Evolutionary conservation across 2,329 filamentous ascomycete species (phyloP).

Genomic region (Calonectria pseudoturangicola): DNA sequence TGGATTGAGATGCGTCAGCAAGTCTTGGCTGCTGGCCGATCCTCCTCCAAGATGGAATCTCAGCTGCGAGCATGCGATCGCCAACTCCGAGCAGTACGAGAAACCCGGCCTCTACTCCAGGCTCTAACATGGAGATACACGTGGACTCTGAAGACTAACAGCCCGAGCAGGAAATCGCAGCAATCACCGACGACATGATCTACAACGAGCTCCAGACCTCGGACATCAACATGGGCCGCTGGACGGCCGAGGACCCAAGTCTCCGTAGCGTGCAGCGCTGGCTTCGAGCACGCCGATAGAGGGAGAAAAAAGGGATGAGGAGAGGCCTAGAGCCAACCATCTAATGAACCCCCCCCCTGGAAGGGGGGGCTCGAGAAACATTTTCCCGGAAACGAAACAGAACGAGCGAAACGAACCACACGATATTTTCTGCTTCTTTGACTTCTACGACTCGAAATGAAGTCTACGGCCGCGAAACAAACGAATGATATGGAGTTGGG

Average conservation of each 20-base stretch:
- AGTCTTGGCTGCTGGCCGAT: slow-evolving; percentile 71
- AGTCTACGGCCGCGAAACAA: slow-evolving; percentile 44
- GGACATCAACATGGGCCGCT: slow-evolving; percentile 74
- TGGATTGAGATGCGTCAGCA: slow-evolving; percentile 74
- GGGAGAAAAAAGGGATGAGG: slow-evolving; percentile 36
- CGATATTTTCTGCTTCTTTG: slow-evolving; percentile 45
- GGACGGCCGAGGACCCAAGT: slow-evolving; percentile 78
- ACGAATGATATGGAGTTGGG: slow-evolving; percentile 41
- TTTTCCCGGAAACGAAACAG: slow-evolving; percentile 37
- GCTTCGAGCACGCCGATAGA: slow-evolving; percentile 65
- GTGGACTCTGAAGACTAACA: slow-evolving; percentile 35
- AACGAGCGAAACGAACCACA: slow-evolving; percentile 43
- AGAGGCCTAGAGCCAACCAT: slow-evolving; percentile 37
- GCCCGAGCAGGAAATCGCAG: slow-evolving; percentile 68
- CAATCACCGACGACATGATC: slow-evolving; percentile 75
- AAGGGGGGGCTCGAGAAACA: slow-evolving; percentile 15
- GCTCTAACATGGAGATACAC: neutral
- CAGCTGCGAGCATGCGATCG: slow-evolving; percentile 73
- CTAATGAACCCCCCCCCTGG: slow-evolving; percentile 13
- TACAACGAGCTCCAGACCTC: slow-evolving; percentile 73
- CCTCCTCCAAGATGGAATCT: slow-evolving; percentile 67
- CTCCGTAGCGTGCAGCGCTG: slow-evolving; percentile 75
- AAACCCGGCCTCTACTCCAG: neutral
- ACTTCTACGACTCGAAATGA: slow-evolving; percentile 51
- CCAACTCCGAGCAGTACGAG: slow-evolving; percentile 74